Evolutionary conservation across 306 rosid species (phyloP).

Genomic region (Casuarina equisetifolia): DNA sequence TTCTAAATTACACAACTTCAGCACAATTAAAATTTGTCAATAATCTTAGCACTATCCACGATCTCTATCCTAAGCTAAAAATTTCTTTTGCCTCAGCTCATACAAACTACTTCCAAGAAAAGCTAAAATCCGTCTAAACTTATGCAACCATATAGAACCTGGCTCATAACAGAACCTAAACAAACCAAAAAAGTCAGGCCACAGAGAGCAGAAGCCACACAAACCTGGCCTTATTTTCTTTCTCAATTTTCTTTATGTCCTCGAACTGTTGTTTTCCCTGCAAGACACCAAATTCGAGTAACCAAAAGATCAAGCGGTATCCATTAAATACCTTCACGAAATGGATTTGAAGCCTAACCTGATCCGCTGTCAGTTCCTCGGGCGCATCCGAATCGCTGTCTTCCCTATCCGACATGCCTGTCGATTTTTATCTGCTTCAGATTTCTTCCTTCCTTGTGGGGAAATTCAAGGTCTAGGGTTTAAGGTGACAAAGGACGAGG

Average conservation of each 20-base stretch:
- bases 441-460: neutral
- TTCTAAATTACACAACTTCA: neutral
- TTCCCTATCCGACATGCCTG: slow-evolving; percentile 51
- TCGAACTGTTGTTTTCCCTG: slow-evolving; percentile 68
- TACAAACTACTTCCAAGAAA: neutral
- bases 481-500: neutral
- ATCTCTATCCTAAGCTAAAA: neutral
- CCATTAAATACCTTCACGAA: neutral
- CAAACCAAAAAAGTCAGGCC: neutral
- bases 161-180: neutral
- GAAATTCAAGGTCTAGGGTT: slow-evolving; percentile 32
- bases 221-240: slow-evolving; percentile 71
- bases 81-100: neutral
- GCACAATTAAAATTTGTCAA: neutral
- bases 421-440: neutral
- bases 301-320: neutral
- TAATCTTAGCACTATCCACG: neutral
- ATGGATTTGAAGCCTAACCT: slow-evolving; percentile 29
- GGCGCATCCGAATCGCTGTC: slow-evolving; percentile 68
- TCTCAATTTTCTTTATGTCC: slow-evolving; percentile 57
- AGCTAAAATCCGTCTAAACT: neutral
- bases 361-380: slow-evolving; percentile 80
- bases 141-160: slow-evolving; percentile 1
- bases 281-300: slow-evolving; percentile 22
- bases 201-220: neutral